Base-by-base conservation (phyloP, 2,329 filamentous ascomycete genomes). In the Trichoderma arundinaceum region DNA sequence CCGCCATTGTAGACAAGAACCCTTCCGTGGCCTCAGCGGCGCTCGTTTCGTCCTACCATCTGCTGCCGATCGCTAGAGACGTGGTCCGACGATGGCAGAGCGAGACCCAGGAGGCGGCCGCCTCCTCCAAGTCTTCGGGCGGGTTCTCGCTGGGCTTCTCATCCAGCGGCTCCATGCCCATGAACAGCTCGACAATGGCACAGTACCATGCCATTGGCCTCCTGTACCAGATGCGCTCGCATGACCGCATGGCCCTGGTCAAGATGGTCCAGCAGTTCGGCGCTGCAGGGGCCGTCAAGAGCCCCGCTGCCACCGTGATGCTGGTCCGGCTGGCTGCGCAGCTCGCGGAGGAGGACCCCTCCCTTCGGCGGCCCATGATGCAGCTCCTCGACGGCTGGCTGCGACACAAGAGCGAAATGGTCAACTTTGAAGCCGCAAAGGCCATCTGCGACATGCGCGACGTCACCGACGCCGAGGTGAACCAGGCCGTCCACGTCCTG, bases 201-300 rank as follows among this genome's bases (percentile, higher is more conserved):
- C 95, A 99, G 78, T 99, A 99, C 79, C 95, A 99, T 78, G 95
- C 95, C 69, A 97, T 99, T 81, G 95, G 95, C 69, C 86, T 99
- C 63, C 81, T 99, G 51, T 99, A 98, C 79, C 94, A 98, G 81
- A 98, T 98, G 92, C 91, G 95, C 74, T 91, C 91, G 74, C 94
- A 97, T 78, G 95, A 99, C 78, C 89, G 95, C 73, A 99, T 99
- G 95, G 94, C 95, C 22, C 82, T 99, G 72, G 94, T 98, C 68
- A 99, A 99, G 86, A 98, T 99, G 95, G 94, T 99, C n/a, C 95
- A 99, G 82, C 95, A 99, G 78, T 98, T 97, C 77, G 93, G 93
- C 60, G 90, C 90, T 61, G 88, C 93, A 15, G 95, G 95, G 66
- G 92, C 92, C 10, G 90, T 98, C 68, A 98, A 97, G 88, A 97